Conservation (phyloP, 1,284 basidiomycete species). For the Rhodotorula sp. region DNA sequence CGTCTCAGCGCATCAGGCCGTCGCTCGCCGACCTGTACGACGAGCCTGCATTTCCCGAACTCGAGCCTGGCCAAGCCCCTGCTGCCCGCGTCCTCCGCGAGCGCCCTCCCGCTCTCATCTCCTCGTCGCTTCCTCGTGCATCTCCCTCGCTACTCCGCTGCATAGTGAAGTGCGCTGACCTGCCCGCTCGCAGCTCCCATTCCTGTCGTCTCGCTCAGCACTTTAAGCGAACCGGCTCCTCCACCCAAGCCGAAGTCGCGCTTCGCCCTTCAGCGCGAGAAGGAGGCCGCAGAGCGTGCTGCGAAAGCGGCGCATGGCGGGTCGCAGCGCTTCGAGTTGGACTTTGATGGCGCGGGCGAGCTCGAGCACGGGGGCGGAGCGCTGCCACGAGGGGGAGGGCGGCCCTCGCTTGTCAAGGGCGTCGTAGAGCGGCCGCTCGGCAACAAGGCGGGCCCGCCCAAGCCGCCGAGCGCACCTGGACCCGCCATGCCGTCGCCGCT, state of each 20-base stretch:
- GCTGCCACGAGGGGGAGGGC: background rate
- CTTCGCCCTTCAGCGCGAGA: constrained; percentile 39
- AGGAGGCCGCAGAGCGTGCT: constrained; percentile 19
- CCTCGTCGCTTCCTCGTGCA: constrained; percentile 22
- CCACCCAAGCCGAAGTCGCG: constrained; percentile 34
- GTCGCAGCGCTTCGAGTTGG: constrained; percentile 36
- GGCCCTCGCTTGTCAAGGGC: constrained; percentile 32
- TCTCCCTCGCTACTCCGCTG: background rate
- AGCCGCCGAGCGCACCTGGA: constrained; percentile 30
- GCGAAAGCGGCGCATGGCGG: constrained; percentile 3
- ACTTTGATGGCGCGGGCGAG: constrained; percentile 7
- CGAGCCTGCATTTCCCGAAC: constrained; percentile 30
- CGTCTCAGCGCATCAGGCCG: constrained; percentile 20
- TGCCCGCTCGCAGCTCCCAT: constrained; percentile 5
- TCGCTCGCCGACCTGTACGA: constrained; percentile 32
- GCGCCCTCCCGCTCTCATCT: constrained; percentile 15
- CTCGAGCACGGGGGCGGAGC: background rate
- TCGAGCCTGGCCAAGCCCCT: constrained; percentile 14
- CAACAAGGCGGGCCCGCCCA: background rate
- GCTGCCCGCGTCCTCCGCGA: constrained; percentile 21
- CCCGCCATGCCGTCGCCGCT: constrained; percentile 2
- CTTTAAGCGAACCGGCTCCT: background rate
- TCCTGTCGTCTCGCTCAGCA: constrained; percentile 1
- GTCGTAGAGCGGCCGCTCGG: constrained; percentile 29
- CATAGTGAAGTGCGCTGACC: too few relatives aligned